Base-by-base conservation (phyloP, 768 basidiomycete species). In the Crassisporium funariophilum region DNA sequence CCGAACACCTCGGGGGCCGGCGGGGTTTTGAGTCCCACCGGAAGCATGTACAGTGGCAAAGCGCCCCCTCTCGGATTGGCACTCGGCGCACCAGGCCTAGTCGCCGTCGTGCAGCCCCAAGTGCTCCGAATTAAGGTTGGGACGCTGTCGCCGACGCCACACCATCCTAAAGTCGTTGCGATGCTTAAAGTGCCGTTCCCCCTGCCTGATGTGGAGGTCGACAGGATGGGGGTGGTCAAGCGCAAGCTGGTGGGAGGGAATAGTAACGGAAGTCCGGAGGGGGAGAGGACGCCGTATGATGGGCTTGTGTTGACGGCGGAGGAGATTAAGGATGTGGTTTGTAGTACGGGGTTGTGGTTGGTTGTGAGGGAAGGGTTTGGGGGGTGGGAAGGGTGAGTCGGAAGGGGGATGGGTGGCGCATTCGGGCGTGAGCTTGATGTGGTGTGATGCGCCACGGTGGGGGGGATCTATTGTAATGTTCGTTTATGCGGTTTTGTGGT, bases 141-240 rank as follows among this genome's bases (percentile, higher is more conserved):
- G 13, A 92, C 89, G 23, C 76, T 98, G 24, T 84, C 84, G 10
- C 95, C 95, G 17, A 92, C 92, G 6, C 95, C 94, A 17, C 94
- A 98, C 63, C 95, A 98, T 66, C 95, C 95, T 7, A 93, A 95
- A 62, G 88, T 98, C 16, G 88, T 98, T 34, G 87, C 85, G 27
- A 83, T 94, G 70, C 77, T 98, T 56, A 93, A 93, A 65, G 81
- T 95, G 42, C 92, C 95, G 19, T 94, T 88, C 69, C 87, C 91
- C 0, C 76, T 97, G 1, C 86, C 91, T 0, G 87, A 94, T 47
- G 74, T 97, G 15, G 82, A 87, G 52, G 75, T 95, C 16, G 83
- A 87, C 56, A 68, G 64, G 39, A 70, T 85, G 69, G 63, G 63
- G 10, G 66, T 83, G 17, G 70, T 79, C 24, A 78, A 75, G 53